Percentiles rank a stretch among this genome's conserved stretches.
phyloP scores from a whole-genome alignment of 2,329 filamentous ascomycete species.

The Sphaerulina musiva region DNA sequence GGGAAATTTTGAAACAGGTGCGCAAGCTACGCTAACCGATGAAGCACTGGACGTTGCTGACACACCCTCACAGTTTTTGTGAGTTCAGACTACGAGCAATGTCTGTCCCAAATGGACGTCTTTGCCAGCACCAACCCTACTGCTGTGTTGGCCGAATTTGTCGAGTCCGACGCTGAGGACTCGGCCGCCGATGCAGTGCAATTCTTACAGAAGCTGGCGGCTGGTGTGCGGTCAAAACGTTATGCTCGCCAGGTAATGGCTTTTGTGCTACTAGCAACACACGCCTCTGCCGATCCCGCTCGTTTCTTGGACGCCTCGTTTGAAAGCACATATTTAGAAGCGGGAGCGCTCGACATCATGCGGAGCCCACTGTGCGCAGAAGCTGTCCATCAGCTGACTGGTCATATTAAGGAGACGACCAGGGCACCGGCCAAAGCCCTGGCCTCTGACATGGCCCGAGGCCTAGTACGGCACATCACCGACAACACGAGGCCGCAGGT shows the following conservation, averaged over 20 bases:
- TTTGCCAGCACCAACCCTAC: constrained; percentile 24
- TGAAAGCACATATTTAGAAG: constrained; percentile 60
- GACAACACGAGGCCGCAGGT: constrained; percentile 17
- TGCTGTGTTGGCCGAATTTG: constrained; percentile 28
- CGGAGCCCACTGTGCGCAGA: constrained; percentile 69
- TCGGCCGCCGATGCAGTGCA: constrained; percentile 11
- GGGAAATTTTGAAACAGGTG: constrained; percentile 31
- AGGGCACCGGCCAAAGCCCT: constrained; percentile 25
- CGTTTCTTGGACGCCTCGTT: constrained; percentile 13
- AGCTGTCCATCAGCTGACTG: constrained; percentile 29
- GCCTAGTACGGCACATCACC: constrained; percentile 27
- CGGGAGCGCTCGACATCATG: constrained; percentile 80
- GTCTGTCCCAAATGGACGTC: constrained; percentile 22
- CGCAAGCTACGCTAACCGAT: background rate
- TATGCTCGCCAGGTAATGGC: constrained; percentile 29
- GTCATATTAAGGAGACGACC: constrained; percentile 29
- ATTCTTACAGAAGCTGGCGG: constrained; percentile 23
- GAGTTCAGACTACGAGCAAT: constrained; percentile 24
- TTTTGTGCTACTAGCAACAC: constrained; percentile 23
- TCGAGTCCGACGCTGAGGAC: constrained; percentile 10
- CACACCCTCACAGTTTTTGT: constrained; percentile 25
- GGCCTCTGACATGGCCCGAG: constrained; percentile 29
- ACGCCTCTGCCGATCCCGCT: constrained; percentile 7
- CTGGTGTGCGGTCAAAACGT: constrained; percentile 24
- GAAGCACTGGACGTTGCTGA: constrained; percentile 5